These are phyloP conservation scores for Fusarium devonianum DNA, from an alignment of 2,329 filamentous ascomycete genomes.

Conservation along the genomic window DNA sequence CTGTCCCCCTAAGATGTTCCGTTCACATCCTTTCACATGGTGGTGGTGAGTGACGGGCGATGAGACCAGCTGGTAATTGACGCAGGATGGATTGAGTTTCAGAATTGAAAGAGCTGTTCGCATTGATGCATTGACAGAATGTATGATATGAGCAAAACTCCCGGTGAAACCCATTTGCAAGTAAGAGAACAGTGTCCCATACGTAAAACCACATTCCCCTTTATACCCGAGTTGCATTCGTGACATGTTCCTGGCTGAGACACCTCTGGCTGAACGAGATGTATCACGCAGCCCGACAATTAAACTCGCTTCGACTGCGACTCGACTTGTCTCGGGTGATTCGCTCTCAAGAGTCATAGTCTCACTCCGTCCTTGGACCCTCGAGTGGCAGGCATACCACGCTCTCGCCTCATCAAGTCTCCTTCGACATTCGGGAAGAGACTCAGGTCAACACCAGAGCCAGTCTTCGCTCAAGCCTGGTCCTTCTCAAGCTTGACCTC, in stretches of 20 bases:
- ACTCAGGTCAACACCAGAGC: neutral
- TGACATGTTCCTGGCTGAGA: conserved; percentile 17
- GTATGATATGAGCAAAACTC: conserved; percentile 23
- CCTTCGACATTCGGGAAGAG: too few species aligned
- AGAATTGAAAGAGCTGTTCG: neutral
- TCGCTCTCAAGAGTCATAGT: neutral
- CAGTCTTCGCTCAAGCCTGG: conserved; percentile 38
- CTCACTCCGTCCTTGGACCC: too few species aligned
- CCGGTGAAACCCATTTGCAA: conserved; percentile 5
- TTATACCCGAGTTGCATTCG: conserved; percentile 1
- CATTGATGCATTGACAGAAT: conserved; percentile 3
- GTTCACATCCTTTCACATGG: too few species aligned
- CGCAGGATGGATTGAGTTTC: neutral
- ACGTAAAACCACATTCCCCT: conserved; percentile 16
- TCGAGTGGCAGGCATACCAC: too few species aligned
- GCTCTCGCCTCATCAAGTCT: too few species aligned
- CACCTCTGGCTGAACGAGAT: neutral
- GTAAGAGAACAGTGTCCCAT: conserved; percentile 8
- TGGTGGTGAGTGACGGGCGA: too few species aligned
- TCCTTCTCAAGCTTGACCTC: conserved; percentile 55
- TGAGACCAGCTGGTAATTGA: too few species aligned
- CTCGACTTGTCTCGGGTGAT: neutral
- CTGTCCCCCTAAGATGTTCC: neutral
- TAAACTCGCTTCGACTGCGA: neutral
- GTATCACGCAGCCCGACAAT: neutral